Evolutionary conservation across 257 asterid genomes (phyloP).

Genomic region (Nicotiana benthamiana): DNA sequence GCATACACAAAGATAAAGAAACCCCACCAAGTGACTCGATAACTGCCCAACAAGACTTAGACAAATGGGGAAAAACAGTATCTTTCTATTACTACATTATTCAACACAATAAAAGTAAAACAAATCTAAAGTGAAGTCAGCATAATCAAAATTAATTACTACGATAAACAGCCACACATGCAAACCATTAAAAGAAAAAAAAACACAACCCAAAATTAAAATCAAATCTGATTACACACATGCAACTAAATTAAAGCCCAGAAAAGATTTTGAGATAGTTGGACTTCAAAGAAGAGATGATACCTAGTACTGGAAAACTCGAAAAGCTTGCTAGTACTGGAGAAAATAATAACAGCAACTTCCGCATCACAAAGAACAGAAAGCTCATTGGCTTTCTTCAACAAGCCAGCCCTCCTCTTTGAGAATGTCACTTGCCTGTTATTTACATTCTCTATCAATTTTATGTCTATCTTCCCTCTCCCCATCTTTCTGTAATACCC

Average conservation of each 20-base stretch:
- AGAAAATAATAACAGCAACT: constrained; percentile 66
- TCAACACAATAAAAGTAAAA: neutral
- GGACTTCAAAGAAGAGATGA: neutral
- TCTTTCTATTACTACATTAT: neutral
- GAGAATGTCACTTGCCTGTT: constrained; percentile 78
- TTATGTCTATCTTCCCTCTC: constrained; percentile 70
- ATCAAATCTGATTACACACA: neutral
- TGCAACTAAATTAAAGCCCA: neutral
- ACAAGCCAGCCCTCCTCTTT: constrained; percentile 56
- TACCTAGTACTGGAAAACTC: constrained; percentile 59
- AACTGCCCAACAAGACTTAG: too few relatives aligned
- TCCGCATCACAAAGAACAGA: constrained; percentile 73
- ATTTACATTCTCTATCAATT: constrained; percentile 67
- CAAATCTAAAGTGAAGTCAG: neutral
- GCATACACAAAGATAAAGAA: neutral
- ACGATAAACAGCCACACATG: neutral
- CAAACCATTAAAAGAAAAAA: neutral
- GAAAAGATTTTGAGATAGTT: too few relatives aligned
- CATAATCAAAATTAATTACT: neutral
- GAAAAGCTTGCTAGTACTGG: constrained; percentile 64
- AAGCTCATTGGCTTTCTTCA: constrained; percentile 76
- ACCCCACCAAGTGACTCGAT: too few relatives aligned
- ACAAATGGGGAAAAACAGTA: neutral
- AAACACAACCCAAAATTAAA: neutral
- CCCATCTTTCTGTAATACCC: constrained; percentile 40